These are phyloP conservation scores for Blastocystis sp. DNA, from an alignment of 352 stramenopile genomes.

Conservation along the genomic window DNA sequence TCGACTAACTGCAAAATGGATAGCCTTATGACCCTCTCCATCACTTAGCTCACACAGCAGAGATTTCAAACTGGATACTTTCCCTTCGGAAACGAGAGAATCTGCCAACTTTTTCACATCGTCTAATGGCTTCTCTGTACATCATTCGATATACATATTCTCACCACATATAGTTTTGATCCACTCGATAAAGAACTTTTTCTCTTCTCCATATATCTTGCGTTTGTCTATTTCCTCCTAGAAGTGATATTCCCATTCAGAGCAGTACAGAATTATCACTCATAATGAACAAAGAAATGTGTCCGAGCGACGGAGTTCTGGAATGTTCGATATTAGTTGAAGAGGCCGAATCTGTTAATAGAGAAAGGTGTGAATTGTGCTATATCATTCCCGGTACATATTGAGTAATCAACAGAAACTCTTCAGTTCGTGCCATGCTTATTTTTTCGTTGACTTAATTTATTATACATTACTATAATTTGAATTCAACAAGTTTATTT, in stretches of 20 bases:
- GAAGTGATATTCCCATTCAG: neutral
- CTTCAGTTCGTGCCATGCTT: too few relatives aligned
- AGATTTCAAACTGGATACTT: constrained; percentile 1
- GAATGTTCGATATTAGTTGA: neutral
- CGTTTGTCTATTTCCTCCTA: constrained; percentile 35
- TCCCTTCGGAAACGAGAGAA: neutral
- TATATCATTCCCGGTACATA: neutral
- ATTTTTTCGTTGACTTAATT: too few relatives aligned
- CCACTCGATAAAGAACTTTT: constrained; percentile 45
- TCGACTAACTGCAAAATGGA: constrained; percentile 49
- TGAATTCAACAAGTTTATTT: too few relatives aligned
- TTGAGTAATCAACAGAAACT: too few relatives aligned
- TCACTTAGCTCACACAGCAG: constrained; percentile 22
- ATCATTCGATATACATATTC: neutral
- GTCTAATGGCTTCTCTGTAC: neutral
- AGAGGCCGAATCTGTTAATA: neutral
- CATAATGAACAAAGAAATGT: constrained; percentile 5
- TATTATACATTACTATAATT: too few relatives aligned
- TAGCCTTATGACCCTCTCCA: constrained; percentile 30
- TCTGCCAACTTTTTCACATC: constrained; percentile 19
- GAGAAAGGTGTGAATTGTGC: neutral
- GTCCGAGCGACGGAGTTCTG: neutral
- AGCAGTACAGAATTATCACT: neutral
- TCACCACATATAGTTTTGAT: constrained; percentile 49
- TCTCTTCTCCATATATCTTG: constrained; percentile 30